Conservation (phyloP, 371 early-diverging fungal species). For the Circinella minor region DNA sequence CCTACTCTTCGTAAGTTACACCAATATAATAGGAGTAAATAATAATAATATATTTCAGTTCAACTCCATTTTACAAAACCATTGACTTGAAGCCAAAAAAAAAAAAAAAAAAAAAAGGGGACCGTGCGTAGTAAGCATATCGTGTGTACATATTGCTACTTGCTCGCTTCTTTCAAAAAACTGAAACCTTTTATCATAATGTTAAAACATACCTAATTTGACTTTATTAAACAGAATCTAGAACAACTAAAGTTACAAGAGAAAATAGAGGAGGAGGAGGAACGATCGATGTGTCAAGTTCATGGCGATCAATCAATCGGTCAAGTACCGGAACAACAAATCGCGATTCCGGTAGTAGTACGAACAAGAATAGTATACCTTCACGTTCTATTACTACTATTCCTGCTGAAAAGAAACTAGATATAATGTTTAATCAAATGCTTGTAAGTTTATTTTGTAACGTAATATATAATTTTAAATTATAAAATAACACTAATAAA, state of each 20-base stretch:
- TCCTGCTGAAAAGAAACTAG: constrained; percentile 36
- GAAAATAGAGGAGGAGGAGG: neutral
- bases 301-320: constrained; percentile 13
- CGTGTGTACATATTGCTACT: too few species aligned
- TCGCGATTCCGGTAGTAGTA: constrained; percentile 10
- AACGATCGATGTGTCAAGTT: constrained; percentile 13
- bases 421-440: constrained; percentile 43
- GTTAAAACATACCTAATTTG: too few species aligned
- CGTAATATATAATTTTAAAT: neutral
- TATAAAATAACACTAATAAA: neutral
- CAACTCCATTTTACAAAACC: too few species aligned
- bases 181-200: too few species aligned
- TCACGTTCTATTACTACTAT: constrained; percentile 20
- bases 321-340: neutral
- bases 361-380: neutral
- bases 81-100: too few species aligned
- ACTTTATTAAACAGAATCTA: neutral
- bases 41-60: too few species aligned
- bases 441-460: constrained; percentile 30
- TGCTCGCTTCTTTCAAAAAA: too few species aligned
- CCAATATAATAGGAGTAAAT: too few species aligned
- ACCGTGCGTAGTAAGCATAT: too few species aligned
- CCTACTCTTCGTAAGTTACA: neutral
- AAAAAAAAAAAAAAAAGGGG: too few species aligned
- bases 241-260: too few species aligned